phyloP scores from a whole-genome alignment of 2,329 filamentous ascomycete species.

The Diaporthe capsici region DNA sequence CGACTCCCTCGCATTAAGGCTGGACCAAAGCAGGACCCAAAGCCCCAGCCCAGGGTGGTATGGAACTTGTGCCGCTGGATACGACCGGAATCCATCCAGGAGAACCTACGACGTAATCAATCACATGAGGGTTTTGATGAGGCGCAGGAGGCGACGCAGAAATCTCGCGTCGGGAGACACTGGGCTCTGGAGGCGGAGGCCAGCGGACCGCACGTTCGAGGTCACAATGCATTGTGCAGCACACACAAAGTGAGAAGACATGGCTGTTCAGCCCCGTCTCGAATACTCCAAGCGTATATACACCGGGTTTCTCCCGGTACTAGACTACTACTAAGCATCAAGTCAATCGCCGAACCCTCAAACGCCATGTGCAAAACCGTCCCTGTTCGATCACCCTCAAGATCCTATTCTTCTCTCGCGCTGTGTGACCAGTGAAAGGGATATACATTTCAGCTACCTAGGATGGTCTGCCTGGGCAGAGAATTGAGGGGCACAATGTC shows the following conservation, averaged over 20 bases:
- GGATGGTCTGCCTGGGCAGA: slow-evolving; percentile 24
- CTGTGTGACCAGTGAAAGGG: slow-evolving; percentile 1
- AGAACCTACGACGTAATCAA: too few species aligned
- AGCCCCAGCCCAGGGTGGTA: too few species aligned
- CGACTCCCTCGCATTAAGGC: too few species aligned
- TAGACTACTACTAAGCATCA: not conserved
- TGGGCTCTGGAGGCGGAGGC: not conserved
- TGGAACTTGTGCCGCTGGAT: too few species aligned
- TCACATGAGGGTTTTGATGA: not conserved
- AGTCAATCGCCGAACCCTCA: not conserved
- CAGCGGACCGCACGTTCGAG: not conserved
- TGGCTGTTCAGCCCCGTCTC: not conserved
- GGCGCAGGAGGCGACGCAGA: not conserved
- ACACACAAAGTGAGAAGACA: not conserved
- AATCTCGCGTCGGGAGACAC: not conserved
- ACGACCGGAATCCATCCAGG: too few species aligned
- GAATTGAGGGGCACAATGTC: not conserved
- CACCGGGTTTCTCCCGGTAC: not conserved
- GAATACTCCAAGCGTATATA: not conserved
- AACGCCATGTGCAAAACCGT: slow-evolving; percentile 12
- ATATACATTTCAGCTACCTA: slow-evolving; percentile 33
- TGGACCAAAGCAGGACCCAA: too few species aligned
- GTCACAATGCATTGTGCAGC: not conserved
- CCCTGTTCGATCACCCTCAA: not conserved
- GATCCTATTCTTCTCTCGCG: not conserved